Evolutionary conservation across 148 eudicot species (phyloP).

Genomic region (Camellia lanceoleosa): DNA sequence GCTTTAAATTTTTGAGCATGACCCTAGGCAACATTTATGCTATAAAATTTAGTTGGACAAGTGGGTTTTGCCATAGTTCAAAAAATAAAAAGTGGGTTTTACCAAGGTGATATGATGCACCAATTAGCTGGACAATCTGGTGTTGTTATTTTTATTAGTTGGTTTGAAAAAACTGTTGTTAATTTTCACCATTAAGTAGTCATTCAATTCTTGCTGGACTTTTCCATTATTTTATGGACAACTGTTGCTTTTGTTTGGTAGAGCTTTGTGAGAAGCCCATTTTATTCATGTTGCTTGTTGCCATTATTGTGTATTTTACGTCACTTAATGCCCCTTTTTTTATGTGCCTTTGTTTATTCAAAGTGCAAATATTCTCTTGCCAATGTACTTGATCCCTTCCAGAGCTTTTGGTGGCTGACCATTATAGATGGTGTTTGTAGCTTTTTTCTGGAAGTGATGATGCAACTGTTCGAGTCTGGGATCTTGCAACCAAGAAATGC

Average conservation of each 20-base stretch:
- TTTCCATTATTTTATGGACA: background rate
- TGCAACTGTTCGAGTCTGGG: constrained; percentile 77
- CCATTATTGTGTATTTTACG: background rate
- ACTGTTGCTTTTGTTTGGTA: background rate
- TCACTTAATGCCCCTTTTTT: background rate
- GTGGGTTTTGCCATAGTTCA: background rate
- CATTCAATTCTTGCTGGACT: constrained; percentile 2
- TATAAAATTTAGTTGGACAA: background rate
- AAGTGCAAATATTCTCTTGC: constrained; percentile 15
- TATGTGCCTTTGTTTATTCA: background rate
- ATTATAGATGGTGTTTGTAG: constrained; percentile 32
- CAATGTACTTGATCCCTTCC: background rate
- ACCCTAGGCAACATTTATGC: no score
- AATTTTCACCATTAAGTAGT: background rate
- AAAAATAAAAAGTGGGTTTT: no score
- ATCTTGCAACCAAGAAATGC: constrained; percentile 76
- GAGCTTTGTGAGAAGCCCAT: background rate
- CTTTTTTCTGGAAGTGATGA: constrained; percentile 91
- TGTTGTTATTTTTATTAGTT: background rate
- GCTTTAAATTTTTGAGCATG: no score
- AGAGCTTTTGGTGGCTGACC: background rate
- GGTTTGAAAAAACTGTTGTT: no score
- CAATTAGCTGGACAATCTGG: background rate
- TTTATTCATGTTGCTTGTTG: background rate
- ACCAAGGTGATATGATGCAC: background rate